These are phyloP conservation scores for Mycena kentingensis DNA, from an alignment of 768 basidiomycete species.

Conservation along the genomic window DNA sequence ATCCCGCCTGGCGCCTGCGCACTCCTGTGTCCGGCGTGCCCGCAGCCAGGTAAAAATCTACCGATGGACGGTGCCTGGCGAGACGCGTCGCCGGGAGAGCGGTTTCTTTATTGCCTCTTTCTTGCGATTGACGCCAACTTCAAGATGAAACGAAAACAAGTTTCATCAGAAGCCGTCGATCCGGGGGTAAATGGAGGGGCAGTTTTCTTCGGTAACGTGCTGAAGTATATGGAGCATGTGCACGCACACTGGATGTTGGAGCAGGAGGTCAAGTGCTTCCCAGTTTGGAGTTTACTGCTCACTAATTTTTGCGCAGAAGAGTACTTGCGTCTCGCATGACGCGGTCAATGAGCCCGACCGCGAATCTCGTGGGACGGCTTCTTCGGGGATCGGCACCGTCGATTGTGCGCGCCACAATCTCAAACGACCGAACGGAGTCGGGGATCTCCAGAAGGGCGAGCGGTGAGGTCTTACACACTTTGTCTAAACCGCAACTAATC, in stretches of 20 bases:
- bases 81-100: background rate
- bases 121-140: slow-evolving; percentile 16
- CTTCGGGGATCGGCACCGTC: slow-evolving; percentile 14
- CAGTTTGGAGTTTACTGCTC: too few species aligned
- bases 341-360: slow-evolving; percentile 4
- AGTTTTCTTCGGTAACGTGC: slow-evolving; percentile 31
- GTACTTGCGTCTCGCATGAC: slow-evolving; percentile 12
- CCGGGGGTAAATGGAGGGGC: slow-evolving; percentile 31
- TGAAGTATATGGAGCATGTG: slow-evolving; percentile 25
- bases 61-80: slow-evolving; percentile 23
- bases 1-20: background rate
- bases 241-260: background rate
- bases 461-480: slow-evolving; percentile 15
- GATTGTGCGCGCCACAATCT: slow-evolving; percentile 15
- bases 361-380: background rate
- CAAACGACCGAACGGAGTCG: slow-evolving; percentile 16
- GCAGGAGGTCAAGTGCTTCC: slow-evolving; percentile 5
- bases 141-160: slow-evolving; percentile 28
- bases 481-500: too few species aligned
- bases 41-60: slow-evolving; percentile 29
- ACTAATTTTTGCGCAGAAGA: too few species aligned
- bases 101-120: slow-evolving; percentile 31
- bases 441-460: slow-evolving; percentile 26
- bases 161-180: slow-evolving; percentile 29
- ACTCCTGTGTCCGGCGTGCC: slow-evolving; percentile 30